Conservation (phyloP, 306 rosid species). For the Neltuma alba region DNA sequence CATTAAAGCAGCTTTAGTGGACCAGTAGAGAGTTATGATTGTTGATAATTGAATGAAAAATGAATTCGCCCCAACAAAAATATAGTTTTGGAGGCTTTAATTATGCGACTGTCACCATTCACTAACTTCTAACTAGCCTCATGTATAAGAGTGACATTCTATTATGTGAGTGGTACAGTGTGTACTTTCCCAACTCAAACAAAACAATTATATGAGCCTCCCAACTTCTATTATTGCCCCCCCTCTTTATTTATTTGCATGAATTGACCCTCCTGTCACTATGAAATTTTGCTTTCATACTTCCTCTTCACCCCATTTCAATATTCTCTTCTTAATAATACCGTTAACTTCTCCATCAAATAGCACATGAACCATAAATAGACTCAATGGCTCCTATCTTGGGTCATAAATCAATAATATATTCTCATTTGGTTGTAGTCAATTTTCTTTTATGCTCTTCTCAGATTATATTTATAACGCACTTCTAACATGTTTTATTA, state of each 20-base stretch:
- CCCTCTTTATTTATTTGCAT: background rate
- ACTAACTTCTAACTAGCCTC: background rate
- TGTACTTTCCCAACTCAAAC: background rate
- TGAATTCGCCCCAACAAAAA: background rate
- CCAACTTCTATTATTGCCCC: background rate
- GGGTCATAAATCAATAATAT: too few species aligned
- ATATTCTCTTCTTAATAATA: too few species aligned
- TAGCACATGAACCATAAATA: too few species aligned
- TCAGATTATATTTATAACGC: too few species aligned
- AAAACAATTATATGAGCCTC: background rate
- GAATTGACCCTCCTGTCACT: background rate
- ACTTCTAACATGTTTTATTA: too few species aligned
- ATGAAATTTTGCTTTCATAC: background rate
- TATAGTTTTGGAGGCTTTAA: background rate
- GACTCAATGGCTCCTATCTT: too few species aligned
- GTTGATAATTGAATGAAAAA: background rate
- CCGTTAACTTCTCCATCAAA: too few species aligned
- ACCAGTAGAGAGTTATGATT: background rate
- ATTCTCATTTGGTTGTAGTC: too few species aligned
- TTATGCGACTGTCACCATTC: background rate
- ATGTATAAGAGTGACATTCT: background rate
- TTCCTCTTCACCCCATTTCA: background rate
- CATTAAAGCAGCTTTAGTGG: background rate
- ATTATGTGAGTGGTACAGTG: background rate
- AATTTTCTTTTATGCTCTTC: too few species aligned